phyloP scores from a whole-genome alignment of 495 filamentous ascomycete genomes.

The Xylaria bambusicola region DNA sequence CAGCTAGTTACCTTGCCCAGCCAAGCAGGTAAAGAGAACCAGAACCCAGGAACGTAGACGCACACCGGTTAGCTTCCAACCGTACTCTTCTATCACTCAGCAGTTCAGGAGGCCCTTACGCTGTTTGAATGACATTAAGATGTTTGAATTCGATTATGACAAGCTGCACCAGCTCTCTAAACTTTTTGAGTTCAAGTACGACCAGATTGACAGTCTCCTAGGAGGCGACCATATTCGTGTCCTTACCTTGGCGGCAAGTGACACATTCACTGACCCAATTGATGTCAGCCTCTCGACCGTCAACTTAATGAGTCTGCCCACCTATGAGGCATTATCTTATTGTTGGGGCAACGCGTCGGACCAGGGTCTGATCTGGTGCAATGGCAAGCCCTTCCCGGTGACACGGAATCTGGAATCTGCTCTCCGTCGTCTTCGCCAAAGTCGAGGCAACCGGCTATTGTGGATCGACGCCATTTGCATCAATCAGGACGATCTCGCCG shows the following conservation, averaged over 20 bases:
- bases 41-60: too few species aligned
- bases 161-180: too few species aligned
- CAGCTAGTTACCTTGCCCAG: too few species aligned
- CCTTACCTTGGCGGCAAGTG: neutral
- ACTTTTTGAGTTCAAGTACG: neutral
- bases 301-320: neutral
- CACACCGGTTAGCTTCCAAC: too few species aligned
- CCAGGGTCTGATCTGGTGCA: neutral
- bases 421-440: neutral
- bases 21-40: too few species aligned
- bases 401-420: neutral
- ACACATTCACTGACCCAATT: neutral
- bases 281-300: neutral
- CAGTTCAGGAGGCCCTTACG: too few species aligned
- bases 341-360: neutral
- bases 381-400: neutral
- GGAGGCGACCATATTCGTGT: neutral
- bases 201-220: neutral
- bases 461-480: neutral
- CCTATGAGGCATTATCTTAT: conserved; percentile 4
- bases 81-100: too few species aligned
- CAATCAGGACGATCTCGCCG: neutral
- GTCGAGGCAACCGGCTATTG: neutral
- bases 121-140: too few species aligned
- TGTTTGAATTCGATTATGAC: too few species aligned